Conservation (phyloP, 352 stramenopile genomes). For the Pythium brachiatum region DNA sequence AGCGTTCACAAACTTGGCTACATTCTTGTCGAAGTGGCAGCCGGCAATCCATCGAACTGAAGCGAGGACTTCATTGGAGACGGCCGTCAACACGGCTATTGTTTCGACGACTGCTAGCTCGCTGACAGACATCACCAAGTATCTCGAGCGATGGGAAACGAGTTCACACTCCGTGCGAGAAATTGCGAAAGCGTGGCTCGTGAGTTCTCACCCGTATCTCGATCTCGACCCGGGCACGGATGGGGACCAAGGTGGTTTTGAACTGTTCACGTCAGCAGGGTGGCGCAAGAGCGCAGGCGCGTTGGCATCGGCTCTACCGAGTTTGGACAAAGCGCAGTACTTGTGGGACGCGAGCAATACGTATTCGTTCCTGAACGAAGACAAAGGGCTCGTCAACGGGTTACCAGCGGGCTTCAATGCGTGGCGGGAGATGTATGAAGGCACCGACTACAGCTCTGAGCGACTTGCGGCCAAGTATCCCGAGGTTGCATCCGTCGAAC, state of each 20-base stretch:
- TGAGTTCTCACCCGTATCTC: conserved; percentile 25
- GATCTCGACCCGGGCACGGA: conserved; percentile 40
- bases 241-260: conserved; percentile 49
- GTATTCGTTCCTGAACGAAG: conserved; percentile 41
- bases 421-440: conserved; percentile 62
- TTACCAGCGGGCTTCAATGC: conserved; percentile 51
- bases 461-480: conserved; percentile 41
- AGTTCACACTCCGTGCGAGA: conserved; percentile 32
- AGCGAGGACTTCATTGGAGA: conserved; percentile 20
- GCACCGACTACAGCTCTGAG: conserved; percentile 51
- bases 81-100: conserved; percentile 7
- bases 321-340: conserved; percentile 35
- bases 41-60: conserved; percentile 32
- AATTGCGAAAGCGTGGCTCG: conserved; percentile 43
- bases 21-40: conserved; percentile 53
- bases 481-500: conserved; percentile 20
- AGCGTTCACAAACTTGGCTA: conserved; percentile 32
- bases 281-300: conserved; percentile 28
- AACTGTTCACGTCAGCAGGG: conserved; percentile 33
- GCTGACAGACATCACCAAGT: conserved; percentile 21
- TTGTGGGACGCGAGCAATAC: conserved; percentile 39
- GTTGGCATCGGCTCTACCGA: conserved; percentile 24
- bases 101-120: not conserved
- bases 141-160: conserved; percentile 47
- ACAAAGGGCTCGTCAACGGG: conserved; percentile 11